Evolutionary conservation across 1,284 basidiomycete genomes (phyloP).

Genomic region (Trametes sp.): DNA sequence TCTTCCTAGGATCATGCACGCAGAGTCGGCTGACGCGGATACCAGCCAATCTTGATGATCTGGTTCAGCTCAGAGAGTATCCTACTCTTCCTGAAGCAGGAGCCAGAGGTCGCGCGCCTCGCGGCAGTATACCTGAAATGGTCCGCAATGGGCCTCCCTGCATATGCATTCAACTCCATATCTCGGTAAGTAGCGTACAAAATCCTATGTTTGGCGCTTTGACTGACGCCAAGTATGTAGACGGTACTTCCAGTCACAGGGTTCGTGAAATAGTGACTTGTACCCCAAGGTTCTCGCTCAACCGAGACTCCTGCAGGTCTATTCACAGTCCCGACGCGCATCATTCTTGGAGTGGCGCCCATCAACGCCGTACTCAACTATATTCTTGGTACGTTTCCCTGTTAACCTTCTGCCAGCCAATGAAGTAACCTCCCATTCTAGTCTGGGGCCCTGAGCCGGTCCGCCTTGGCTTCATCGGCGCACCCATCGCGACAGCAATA

Average conservation of each 20-base stretch:
- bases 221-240: conserved; percentile 42
- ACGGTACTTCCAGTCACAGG: conserved; percentile 91
- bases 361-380: conserved; percentile 88
- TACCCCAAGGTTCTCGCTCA: no score
- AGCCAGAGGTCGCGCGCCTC: conserved; percentile 83
- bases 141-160: conserved; percentile 86
- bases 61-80: conserved; percentile 88
- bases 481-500: conserved; percentile 89
- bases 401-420: no score
- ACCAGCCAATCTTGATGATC: conserved; percentile 67
- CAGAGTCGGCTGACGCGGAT: neutral
- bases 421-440: conserved; percentile 35
- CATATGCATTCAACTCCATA: conserved; percentile 82
- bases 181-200: conserved; percentile 52
- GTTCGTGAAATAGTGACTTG: conserved; percentile 40
- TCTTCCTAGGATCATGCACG: conserved; percentile 16
- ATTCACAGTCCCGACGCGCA: conserved; percentile 88
- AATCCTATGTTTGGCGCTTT: neutral
- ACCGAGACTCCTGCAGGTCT: conserved; percentile 56
- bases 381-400: conserved; percentile 64
- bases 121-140: conserved; percentile 83
- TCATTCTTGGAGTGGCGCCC: conserved; percentile 87
- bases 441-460: conserved; percentile 86
- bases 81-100: conserved; percentile 83
- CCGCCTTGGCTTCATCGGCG: conserved; percentile 91